These are phyloP conservation scores for Elaeis oleifera DNA, from an alignment of 202 grass and related monocot genomes.

Conservation along the genomic window DNA sequence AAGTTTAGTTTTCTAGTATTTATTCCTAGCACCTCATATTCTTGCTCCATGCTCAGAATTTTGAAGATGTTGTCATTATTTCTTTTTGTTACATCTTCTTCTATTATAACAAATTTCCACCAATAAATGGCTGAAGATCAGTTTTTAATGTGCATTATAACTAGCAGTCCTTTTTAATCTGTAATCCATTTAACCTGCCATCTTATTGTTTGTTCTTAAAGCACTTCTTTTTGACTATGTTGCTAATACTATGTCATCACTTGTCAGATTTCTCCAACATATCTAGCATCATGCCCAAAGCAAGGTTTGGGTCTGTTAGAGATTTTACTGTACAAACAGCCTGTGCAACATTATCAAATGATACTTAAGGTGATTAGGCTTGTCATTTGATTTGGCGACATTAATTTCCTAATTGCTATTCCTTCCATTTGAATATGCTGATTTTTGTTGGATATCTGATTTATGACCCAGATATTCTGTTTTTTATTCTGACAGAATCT, in stretches of 20 bases:
- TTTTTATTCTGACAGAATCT: constrained; percentile 59
- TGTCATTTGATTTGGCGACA: constrained; percentile 11
- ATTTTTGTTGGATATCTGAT: background rate
- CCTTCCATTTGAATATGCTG: constrained; percentile 6
- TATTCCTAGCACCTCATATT: too few relatives aligned
- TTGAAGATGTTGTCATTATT: too few relatives aligned
- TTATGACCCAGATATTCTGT: constrained; percentile 18
- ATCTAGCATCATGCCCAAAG: constrained; percentile 81
- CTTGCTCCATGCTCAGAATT: too few relatives aligned
- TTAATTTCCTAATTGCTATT: constrained; percentile 2
- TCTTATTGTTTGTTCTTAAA: background rate
- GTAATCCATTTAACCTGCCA: constrained; percentile 2
- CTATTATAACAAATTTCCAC: too few relatives aligned
- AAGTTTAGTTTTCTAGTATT: too few relatives aligned
- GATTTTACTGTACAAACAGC: constrained; percentile 85
- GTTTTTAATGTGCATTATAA: too few relatives aligned
- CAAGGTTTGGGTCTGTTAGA: constrained; percentile 85
- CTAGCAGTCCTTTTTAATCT: too few relatives aligned
- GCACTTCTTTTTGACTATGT: too few relatives aligned
- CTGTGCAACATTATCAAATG: constrained; percentile 55
- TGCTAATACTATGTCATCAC: constrained; percentile 21
- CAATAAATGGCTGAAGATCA: too few relatives aligned
- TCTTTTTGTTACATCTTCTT: too few relatives aligned
- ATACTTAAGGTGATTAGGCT: constrained; percentile 61
- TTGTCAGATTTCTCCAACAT: constrained; percentile 87